phyloP scores from a whole-genome alignment of 345 rosid genomes.

The Melaleuca quinquenervia region DNA sequence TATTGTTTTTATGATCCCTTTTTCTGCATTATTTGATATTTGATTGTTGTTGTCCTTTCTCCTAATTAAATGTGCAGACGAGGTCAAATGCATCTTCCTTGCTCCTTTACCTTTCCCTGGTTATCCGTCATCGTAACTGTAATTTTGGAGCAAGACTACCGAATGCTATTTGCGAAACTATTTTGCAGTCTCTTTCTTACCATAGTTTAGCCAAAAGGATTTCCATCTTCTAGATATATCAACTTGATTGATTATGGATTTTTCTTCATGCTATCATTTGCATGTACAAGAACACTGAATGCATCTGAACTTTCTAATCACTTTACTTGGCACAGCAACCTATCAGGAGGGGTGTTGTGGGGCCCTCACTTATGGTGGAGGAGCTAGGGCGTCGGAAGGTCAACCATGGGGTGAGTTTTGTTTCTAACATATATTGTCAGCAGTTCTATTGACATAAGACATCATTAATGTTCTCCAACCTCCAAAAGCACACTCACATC shows the following conservation, averaged over 20 bases:
- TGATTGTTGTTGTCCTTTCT: neutral
- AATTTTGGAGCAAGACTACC: neutral
- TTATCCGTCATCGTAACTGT: neutral
- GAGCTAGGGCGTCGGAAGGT: slow-evolving; percentile 73
- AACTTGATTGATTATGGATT: neutral
- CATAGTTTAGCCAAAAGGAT: neutral
- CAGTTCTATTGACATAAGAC: neutral
- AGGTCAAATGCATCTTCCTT: neutral
- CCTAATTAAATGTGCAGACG: neutral
- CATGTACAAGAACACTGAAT: neutral
- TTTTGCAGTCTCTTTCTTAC: neutral
- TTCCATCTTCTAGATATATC: neutral
- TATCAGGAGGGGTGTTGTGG: slow-evolving; percentile 72
- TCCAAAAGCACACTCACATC: neutral
- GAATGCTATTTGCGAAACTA: neutral
- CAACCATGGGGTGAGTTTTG: slow-evolving; percentile 41
- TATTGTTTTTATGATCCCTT: neutral
- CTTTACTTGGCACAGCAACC: slow-evolving; percentile 44
- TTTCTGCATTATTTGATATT: neutral
- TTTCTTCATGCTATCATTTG: neutral
- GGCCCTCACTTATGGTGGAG: slow-evolving; percentile 71
- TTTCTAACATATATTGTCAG: neutral
- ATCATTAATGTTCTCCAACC: neutral
- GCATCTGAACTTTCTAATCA: neutral
- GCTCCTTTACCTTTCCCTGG: neutral